phyloP scores from a whole-genome alignment of 163 green algal species.

The Volvox carteri region DNA sequence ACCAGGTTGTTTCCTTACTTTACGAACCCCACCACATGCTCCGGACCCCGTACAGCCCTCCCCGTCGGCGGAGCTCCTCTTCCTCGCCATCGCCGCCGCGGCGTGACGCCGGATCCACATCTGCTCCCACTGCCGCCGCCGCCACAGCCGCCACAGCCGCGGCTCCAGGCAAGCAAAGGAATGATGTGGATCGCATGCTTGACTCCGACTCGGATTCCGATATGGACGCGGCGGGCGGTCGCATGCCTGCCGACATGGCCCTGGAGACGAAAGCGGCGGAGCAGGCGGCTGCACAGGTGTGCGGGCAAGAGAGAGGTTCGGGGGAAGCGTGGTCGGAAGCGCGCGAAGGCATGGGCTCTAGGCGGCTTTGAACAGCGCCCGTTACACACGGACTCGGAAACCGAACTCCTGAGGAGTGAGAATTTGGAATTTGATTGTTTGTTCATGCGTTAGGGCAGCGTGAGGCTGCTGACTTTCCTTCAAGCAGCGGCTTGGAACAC shows the following conservation, averaged over 20 bases:
- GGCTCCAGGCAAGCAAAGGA: not conserved
- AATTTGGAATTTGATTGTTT: too few species aligned
- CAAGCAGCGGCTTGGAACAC: too few species aligned
- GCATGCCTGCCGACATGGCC: not conserved
- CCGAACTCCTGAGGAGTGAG: too few species aligned
- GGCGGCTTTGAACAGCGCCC: too few species aligned
- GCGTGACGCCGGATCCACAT: not conserved
- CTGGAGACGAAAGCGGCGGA: not conserved
- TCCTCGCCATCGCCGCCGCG: not conserved
- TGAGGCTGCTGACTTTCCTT: too few species aligned
- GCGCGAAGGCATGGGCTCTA: too few species aligned
- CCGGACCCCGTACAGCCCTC: not conserved
- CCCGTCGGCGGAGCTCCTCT: not conserved
- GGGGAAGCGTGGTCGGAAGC: too few species aligned
- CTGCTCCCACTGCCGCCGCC: not conserved
- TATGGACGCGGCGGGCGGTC: not conserved
- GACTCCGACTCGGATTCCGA: constrained; percentile 35
- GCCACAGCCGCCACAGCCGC: not conserved
- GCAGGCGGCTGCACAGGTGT: constrained; percentile 26
- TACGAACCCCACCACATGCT: too few species aligned
- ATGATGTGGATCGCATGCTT: not conserved
- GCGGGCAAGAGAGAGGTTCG: too few species aligned
- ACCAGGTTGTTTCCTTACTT: too few species aligned
- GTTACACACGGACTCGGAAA: too few species aligned
- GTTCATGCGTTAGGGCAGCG: too few species aligned